phyloP scores from a whole-genome alignment of 345 rosid species.

The Noccaea caerulescens region DNA sequence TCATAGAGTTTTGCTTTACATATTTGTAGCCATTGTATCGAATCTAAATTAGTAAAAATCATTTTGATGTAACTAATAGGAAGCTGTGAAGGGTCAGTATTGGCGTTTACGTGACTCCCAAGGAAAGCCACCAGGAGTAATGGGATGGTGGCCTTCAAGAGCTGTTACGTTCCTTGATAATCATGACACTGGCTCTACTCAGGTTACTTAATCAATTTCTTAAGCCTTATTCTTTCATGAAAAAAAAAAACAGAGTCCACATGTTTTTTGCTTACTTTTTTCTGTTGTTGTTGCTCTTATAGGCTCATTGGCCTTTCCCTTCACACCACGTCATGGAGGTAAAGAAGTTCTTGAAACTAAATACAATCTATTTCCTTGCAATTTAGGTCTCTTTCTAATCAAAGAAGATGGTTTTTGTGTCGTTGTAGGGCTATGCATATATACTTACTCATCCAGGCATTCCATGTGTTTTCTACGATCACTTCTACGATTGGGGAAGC shows the following conservation, averaged over 20 bases:
- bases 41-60: slow-evolving; percentile 2
- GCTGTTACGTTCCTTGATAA: slow-evolving; percentile 87
- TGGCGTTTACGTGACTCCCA: slow-evolving; percentile 83
- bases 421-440: slow-evolving; percentile 79
- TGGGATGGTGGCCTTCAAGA: slow-evolving; percentile 99
- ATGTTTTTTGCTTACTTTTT: slow-evolving; percentile 23
- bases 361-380: not conserved
- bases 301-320: slow-evolving; percentile 95
- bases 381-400: not conserved
- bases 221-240: not conserved
- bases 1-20: not conserved
- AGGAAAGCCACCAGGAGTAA: slow-evolving; percentile 91
- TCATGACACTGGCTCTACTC: slow-evolving; percentile 95
- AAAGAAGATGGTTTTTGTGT: slow-evolving; percentile 13
- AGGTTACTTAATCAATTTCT: slow-evolving; percentile 47
- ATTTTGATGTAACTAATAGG: slow-evolving; percentile 46
- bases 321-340: slow-evolving; percentile 85
- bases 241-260: not conserved
- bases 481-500: slow-evolving; percentile 77
- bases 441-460: slow-evolving; percentile 91
- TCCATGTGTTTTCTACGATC: slow-evolving; percentile 87
- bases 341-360: slow-evolving; percentile 10
- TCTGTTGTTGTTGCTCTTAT: slow-evolving; percentile 37
- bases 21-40: not conserved
- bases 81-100: slow-evolving; percentile 84